Conservation (phyloP, 2,329 filamentous ascomycete species). For the Hypoxylon sp. region DNA sequence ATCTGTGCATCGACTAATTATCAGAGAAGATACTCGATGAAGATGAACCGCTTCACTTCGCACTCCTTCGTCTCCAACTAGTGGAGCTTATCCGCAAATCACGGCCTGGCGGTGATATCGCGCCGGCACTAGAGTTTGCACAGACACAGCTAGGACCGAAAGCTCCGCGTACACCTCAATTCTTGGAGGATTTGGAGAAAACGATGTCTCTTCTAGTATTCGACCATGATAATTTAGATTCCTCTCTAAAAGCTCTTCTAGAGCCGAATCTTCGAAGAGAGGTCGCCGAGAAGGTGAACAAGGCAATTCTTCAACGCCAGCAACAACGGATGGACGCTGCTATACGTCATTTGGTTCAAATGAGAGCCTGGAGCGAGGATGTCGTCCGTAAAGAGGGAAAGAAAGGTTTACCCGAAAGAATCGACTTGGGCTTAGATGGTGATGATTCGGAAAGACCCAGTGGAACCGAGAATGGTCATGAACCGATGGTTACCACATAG, state of each 20-base stretch:
- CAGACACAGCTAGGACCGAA: conserved; percentile 88
- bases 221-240: conserved; percentile 82
- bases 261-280: conserved; percentile 83
- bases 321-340: conserved; percentile 83
- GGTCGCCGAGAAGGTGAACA: conserved; percentile 91
- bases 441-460: conserved; percentile 48
- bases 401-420: conserved; percentile 59
- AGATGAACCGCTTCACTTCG: conserved; percentile 88
- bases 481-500: conserved; percentile 68
- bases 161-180: conserved; percentile 84
- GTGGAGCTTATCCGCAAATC: conserved; percentile 90
- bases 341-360: conserved; percentile 83
- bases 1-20: conserved; percentile 42
- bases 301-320: conserved; percentile 84
- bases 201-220: conserved; percentile 96
- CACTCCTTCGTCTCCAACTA: conserved; percentile 88
- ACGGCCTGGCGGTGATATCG: conserved; percentile 78
- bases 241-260: conserved; percentile 81
- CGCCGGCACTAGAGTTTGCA: conserved; percentile 86
- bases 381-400: conserved; percentile 64
- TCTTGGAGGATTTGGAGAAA: conserved; percentile 88
- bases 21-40: conserved; percentile 83
- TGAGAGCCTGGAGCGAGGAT: conserved; percentile 88
- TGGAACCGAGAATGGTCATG: conserved; percentile 60
- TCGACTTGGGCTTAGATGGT: conserved; percentile 59